These are phyloP conservation scores for Arthrocladium fulminans DNA, from an alignment of 2,329 filamentous ascomycete genomes.

Conservation along the genomic window DNA sequence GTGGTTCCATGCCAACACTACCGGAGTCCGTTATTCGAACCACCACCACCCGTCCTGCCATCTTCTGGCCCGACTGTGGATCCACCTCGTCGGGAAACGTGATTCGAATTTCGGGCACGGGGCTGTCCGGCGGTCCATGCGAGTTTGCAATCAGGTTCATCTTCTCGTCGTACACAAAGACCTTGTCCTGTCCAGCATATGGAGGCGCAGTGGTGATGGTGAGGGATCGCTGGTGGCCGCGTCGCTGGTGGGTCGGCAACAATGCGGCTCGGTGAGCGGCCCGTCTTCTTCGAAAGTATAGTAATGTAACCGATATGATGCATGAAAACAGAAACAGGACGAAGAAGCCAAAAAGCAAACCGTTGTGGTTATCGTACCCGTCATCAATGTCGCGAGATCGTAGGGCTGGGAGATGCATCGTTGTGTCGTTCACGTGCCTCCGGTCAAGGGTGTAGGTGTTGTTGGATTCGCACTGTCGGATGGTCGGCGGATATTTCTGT, in stretches of 20 bases:
- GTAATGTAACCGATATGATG: slow-evolving; percentile 56
- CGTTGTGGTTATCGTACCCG: slow-evolving; percentile 45
- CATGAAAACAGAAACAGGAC: slow-evolving; percentile 67
- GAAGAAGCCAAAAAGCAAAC: slow-evolving; percentile 71
- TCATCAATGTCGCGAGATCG: slow-evolving; percentile 16
- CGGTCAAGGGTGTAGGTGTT: background rate
- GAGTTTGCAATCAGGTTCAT: slow-evolving; percentile 69
- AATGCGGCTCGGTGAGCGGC: slow-evolving; percentile 43
- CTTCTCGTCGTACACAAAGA: slow-evolving; percentile 73
- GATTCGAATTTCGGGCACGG: slow-evolving; percentile 95
- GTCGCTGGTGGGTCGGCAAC: slow-evolving; percentile 61
- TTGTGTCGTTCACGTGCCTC: background rate
- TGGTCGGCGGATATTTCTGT: too few species aligned
- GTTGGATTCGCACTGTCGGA: too few species aligned
- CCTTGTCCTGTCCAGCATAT: slow-evolving; percentile 53
- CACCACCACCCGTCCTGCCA: slow-evolving; percentile 80
- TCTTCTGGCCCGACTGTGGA: slow-evolving; percentile 56
- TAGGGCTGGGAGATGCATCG: slow-evolving; percentile 7
- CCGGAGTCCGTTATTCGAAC: slow-evolving; percentile 83
- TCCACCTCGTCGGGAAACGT: slow-evolving; percentile 96
- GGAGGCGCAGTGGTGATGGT: slow-evolving; percentile 45
- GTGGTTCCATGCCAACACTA: slow-evolving; percentile 76
- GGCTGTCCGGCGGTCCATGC: slow-evolving; percentile 63
- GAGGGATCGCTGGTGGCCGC: slow-evolving; percentile 47
- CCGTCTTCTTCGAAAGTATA: slow-evolving; percentile 62